Base-by-base conservation (phyloP, 2,329 filamentous ascomycete genomes). In the Venturia aucupariae region DNA sequence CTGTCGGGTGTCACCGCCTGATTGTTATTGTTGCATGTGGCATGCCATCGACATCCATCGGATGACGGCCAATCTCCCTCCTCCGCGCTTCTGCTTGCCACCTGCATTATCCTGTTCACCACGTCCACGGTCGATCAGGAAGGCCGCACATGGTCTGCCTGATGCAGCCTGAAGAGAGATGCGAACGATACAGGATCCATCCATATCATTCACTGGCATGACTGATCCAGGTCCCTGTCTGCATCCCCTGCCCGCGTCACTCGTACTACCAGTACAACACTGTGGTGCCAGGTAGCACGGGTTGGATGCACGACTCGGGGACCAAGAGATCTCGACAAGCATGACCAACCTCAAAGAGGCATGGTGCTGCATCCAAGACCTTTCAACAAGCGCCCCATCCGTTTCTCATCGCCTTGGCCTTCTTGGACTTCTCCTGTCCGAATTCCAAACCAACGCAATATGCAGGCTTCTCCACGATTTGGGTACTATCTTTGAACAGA, bases 1-100 rank as follows among this genome's bases (percentile, higher is more conserved):
- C n/a, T n/a, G n/a, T n/a, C n/a, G n/a, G n/a, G n/a, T n/a, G n/a
- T 55, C 51, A 57, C 51, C 51, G 51, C 51, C 35, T 57, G 51
- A 57, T 57, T 4, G n/a, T n/a, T n/a, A n/a, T n/a, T n/a, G n/a
- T n/a, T n/a, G 10, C 51, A 57, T 19, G 27, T 57, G 27, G 11
- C 35, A 6, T 38, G 2, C 1, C 2, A 8, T 6, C 11, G 32
- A 10, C 4, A 4, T 38, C 15, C 15, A 35, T 57, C 30, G 35
- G 30, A 57, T 57, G 51, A 35, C 30, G 51, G 51, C n/a, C 5
- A 54, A 32, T 54, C 24, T 54, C 27, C 48, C 48, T 54, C 13
- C 48, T 54, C 48, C 48, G 48, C 48, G 19, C 13, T 13, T 55
- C 17, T 48, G 44, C 17, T n/a, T 46, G 44, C 44, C 10, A 10